Evolutionary conservation across 805 yeast genomes (phyloP).

Genomic region (Myxozyma vanderwaltii): DNA sequence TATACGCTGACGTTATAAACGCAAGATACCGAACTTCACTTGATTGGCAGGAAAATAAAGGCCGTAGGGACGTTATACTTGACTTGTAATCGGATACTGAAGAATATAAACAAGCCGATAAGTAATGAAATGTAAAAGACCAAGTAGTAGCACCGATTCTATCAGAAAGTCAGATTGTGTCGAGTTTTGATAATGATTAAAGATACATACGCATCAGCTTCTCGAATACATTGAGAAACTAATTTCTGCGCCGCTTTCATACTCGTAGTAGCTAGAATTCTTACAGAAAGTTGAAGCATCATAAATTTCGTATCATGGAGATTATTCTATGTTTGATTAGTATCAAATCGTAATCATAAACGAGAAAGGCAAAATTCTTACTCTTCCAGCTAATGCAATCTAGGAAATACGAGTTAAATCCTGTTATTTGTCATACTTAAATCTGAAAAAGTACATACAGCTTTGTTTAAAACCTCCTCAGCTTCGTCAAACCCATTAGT

Average conservation of each 20-base stretch:
- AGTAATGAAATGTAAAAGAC: constrained; percentile 21
- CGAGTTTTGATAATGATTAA: neutral
- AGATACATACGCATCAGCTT: constrained; percentile 13
- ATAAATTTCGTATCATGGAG: constrained; percentile 26
- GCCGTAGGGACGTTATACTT: constrained; percentile 1
- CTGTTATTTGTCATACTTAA: neutral
- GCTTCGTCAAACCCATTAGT: constrained; percentile 18
- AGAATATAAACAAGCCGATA: constrained; percentile 10
- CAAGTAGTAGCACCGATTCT: constrained; percentile 16
- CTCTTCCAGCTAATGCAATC: constrained; percentile 26
- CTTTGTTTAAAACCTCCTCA: constrained; percentile 32
- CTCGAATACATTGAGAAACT: constrained; percentile 18
- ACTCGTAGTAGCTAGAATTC: constrained; percentile 19
- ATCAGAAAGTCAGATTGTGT: neutral
- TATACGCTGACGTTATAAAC: constrained; percentile 12
- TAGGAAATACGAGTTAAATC: neutral
- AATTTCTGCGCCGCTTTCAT: constrained; percentile 25
- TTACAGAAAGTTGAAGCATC: constrained; percentile 26
- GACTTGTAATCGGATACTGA: constrained; percentile 1
- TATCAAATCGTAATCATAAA: neutral
- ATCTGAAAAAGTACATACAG: constrained; percentile 5
- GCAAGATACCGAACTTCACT: constrained; percentile 25
- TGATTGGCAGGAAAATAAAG: constrained; percentile 21
- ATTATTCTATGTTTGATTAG: constrained; percentile 13
- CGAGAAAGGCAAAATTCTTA: neutral